Evolutionary conservation across 1,284 basidiomycete genomes (phyloP).

Genomic region (Mrakiaceae sp.): DNA sequence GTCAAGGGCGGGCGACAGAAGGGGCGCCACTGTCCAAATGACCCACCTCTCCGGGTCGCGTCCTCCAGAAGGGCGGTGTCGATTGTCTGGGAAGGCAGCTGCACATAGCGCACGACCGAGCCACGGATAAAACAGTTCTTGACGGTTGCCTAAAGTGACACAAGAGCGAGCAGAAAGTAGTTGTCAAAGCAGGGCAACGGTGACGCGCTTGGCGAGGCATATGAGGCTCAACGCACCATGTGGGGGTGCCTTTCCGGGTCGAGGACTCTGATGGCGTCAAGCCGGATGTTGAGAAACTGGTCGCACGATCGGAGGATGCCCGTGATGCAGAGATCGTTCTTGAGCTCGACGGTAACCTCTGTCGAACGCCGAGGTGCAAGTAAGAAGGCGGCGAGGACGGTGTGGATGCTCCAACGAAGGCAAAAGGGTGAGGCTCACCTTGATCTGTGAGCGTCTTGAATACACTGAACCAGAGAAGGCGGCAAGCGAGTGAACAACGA

Average conservation of each 20-base stretch:
- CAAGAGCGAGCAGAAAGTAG: constrained; percentile 1
- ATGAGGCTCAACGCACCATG: constrained; percentile 54
- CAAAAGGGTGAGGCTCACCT: constrained; percentile 31
- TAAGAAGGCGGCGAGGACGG: background rate
- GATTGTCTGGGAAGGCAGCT: constrained; percentile 81
- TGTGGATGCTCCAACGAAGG: background rate
- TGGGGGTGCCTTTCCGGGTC: constrained; percentile 92
- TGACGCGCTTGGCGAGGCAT: background rate
- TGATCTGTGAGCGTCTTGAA: constrained; percentile 99
- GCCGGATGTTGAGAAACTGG: constrained; percentile 97
- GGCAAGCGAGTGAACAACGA: too few species aligned
- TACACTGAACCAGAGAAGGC: constrained; percentile 39
- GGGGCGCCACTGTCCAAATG: too few species aligned
- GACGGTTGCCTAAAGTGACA: constrained; percentile 72
- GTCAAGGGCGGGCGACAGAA: too few species aligned
- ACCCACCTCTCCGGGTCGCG: constrained; percentile 83
- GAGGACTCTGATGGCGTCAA: constrained; percentile 86
- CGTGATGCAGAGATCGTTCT: constrained; percentile 96
- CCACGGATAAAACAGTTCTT: constrained; percentile 99
- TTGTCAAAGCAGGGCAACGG: background rate
- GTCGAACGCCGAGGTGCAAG: background rate
- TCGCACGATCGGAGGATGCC: constrained; percentile 96
- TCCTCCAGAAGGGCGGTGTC: constrained; percentile 96
- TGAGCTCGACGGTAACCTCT: constrained; percentile 87
- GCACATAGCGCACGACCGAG: constrained; percentile 94